Evolutionary conservation across 2,329 filamentous ascomycete genomes (phyloP).

Genomic region (Aspergillus spinulosporus): DNA sequence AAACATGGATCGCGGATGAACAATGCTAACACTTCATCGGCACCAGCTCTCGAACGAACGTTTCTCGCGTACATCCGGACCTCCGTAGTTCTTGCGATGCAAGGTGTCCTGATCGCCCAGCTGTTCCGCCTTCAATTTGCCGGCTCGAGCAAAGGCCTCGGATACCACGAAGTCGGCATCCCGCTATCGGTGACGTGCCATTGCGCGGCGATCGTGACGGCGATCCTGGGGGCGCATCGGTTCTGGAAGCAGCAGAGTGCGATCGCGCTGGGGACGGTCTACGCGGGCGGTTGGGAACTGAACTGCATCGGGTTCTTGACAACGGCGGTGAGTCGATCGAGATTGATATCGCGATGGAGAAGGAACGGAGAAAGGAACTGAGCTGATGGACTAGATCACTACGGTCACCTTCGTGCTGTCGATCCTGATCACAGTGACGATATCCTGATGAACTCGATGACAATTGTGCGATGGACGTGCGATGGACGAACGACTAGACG

Average conservation of each 20-base stretch:
- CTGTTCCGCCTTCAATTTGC: conserved; percentile 60
- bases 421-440: conserved; percentile 15
- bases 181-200: conserved; percentile 54
- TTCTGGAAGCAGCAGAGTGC: conserved; percentile 64
- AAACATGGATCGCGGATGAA: neutral
- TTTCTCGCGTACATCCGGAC: conserved; percentile 73
- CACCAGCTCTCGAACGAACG: conserved; percentile 68
- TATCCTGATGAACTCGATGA: conserved; percentile 1
- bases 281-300: conserved; percentile 62
- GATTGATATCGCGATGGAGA: no score
- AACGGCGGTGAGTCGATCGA: conserved; percentile 49
- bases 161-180: conserved; percentile 61
- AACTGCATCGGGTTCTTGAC: conserved; percentile 49
- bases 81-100: conserved; percentile 66
- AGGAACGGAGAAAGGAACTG: neutral
- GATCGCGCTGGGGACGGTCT: conserved; percentile 58
- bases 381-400: conserved; percentile 15
- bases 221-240: conserved; percentile 57
- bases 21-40: neutral
- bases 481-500: neutral
- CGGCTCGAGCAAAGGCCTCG: conserved; percentile 43
- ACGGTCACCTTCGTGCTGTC: conserved; percentile 21
- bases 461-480: neutral
- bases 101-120: conserved; percentile 66
- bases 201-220: conserved; percentile 54